Percentiles rank a stretch among this genome's conserved stretches.
Evolutionary conservation across 164 flowering plant species (phyloP).

Genomic region (Vitis vinifera): ASM3070453v1 NC_081806.1:2641501-2642000

Average conservation of each 20-base stretch:
- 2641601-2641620: slow-evolving; percentile 25
- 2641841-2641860: too few species aligned
- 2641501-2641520: slow-evolving; percentile 26
- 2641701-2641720: slow-evolving; percentile 29
- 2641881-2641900: too few species aligned
- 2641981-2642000: too few species aligned
- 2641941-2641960: too few species aligned
- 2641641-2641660: slow-evolving; percentile 29
- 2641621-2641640: slow-evolving; percentile 35
- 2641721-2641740: slow-evolving; percentile 34
- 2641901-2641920: too few species aligned
- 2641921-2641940: too few species aligned
- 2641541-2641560: slow-evolving; percentile 34
- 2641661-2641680: slow-evolving; percentile 37
- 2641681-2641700: slow-evolving; percentile 27
- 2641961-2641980: too few species aligned
- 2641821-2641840: background rate
- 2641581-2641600: slow-evolving; percentile 9
- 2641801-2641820: slow-evolving; percentile 19
- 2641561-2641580: slow-evolving; percentile 23
- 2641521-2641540: slow-evolving; percentile 30
- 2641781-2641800: slow-evolving; percentile 21
- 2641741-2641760: slow-evolving; percentile 35
- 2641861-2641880: too few species aligned
- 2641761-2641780: slow-evolving; percentile 37